Conservation (phyloP, 2,329 filamentous ascomycete genomes). For the Clarireedia monteithiana region DNA sequence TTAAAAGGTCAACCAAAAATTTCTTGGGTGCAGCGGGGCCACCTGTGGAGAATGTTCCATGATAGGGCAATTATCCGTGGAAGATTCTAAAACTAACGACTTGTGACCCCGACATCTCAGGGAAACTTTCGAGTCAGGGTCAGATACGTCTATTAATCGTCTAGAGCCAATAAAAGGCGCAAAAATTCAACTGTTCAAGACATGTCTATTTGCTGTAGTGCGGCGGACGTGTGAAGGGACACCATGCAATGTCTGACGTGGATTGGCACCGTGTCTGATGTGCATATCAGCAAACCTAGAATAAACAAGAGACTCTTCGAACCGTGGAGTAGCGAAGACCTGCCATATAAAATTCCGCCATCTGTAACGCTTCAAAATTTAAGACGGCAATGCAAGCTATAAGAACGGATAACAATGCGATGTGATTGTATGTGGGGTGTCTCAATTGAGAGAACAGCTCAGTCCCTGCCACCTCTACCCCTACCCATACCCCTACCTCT, state of each 20-base stretch:
- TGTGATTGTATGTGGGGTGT: constrained; percentile 14
- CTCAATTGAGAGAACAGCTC: constrained; percentile 7
- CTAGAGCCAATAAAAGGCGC: background rate
- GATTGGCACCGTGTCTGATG: background rate
- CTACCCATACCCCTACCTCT: too few relatives aligned
- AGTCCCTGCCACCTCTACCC: constrained; percentile 4
- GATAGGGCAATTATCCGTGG: background rate
- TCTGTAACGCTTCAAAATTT: background rate
- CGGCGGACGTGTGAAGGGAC: too few relatives aligned
- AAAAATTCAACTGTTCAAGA: background rate
- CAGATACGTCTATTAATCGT: background rate
- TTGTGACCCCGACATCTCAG: background rate
- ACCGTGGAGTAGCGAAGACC: background rate
- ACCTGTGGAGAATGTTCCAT: background rate
- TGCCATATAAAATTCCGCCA: background rate
- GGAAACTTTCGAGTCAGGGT: background rate
- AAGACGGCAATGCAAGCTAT: background rate
- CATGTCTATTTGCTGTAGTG: too few relatives aligned
- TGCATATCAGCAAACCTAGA: background rate
- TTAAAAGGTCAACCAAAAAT: background rate
- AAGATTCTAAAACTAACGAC: background rate
- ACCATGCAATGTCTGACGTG: background rate
- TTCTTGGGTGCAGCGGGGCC: background rate
- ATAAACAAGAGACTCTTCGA: background rate
- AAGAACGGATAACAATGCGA: background rate